Conservation (phyloP, 1,139 yeast genomes). For the Petasospora rhodanensis region DNA sequence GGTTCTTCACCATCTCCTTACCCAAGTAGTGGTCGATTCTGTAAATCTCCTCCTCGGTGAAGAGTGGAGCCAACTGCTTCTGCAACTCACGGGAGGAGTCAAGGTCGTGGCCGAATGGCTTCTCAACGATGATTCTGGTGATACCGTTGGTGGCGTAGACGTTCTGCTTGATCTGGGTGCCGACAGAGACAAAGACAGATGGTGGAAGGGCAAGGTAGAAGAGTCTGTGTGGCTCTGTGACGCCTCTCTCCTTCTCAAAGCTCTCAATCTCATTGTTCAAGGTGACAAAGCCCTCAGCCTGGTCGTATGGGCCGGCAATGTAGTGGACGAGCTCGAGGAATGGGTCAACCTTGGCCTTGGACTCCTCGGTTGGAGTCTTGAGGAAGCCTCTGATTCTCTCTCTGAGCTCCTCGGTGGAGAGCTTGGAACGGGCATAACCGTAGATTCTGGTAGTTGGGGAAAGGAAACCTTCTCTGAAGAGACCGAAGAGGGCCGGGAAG, state of each 20-base stretch:
- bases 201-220: constrained; percentile 96
- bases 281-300: constrained; percentile 62
- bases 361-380: constrained; percentile 49
- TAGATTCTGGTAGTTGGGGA: constrained; percentile 68
- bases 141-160: constrained; percentile 66
- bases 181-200: constrained; percentile 78
- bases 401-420: constrained; percentile 63
- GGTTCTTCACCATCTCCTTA: constrained; percentile 95
- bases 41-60: constrained; percentile 86
- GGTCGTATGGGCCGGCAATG: constrained; percentile 75
- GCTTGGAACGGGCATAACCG: constrained; percentile 87
- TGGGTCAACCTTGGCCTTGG: constrained; percentile 47
- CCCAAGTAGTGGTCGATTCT: constrained; percentile 97
- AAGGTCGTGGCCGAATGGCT: constrained; percentile 95
- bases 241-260: constrained; percentile 48
- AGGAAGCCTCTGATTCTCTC: constrained; percentile 61
- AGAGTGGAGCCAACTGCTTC: constrained; percentile 71
- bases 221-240: constrained; percentile 60
- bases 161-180: constrained; percentile 62
- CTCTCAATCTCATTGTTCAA: constrained; percentile 52
- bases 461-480: constrained; percentile 72
- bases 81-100: constrained; percentile 75
- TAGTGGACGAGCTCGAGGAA: constrained; percentile 67
- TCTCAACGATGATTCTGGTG: constrained; percentile 86
- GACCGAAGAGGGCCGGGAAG: constrained; percentile 72